Evolutionary conservation across 2,329 filamentous ascomycete species (phyloP).

Genomic region (Trichoderma hamatum): DNA sequence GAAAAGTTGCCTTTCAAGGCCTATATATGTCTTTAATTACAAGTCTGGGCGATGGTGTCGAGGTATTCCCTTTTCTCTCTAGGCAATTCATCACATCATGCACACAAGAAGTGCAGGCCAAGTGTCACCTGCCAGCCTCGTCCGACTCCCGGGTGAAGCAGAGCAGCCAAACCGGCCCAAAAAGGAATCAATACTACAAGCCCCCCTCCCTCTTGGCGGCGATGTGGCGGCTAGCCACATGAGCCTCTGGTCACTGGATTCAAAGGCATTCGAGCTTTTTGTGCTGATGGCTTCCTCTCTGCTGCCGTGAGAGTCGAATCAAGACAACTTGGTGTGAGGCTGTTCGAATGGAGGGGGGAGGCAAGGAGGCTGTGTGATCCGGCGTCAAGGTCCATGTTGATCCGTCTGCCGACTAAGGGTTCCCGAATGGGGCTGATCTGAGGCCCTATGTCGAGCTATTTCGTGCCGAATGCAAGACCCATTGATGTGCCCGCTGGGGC

Average conservation of each 20-base stretch:
- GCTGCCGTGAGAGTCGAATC: neutral
- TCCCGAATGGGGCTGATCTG: conserved; percentile 23
- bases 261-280: neutral
- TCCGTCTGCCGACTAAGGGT: conserved; percentile 14
- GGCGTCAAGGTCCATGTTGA: conserved; percentile 15
- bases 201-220: conserved; percentile 21
- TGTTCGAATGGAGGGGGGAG: neutral
- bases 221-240: conserved; percentile 34
- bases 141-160: neutral
- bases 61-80: neutral
- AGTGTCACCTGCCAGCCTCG: conserved; percentile 11
- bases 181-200: conserved; percentile 13
- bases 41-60: neutral
- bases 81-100: neutral
- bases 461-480: conserved; percentile 25
- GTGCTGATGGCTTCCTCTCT: neutral
- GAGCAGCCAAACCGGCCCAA: conserved; percentile 2
- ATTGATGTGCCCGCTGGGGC: conserved; percentile 25
- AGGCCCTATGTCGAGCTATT: conserved; percentile 21
- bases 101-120: neutral
- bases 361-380: conserved; percentile 15
- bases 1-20: neutral
- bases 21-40: neutral
- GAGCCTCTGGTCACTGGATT: conserved; percentile 35
- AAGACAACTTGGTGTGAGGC: conserved; percentile 3